Conservation (phyloP, 139 green algal species). For the Tetradesmus obliquus region DNA sequence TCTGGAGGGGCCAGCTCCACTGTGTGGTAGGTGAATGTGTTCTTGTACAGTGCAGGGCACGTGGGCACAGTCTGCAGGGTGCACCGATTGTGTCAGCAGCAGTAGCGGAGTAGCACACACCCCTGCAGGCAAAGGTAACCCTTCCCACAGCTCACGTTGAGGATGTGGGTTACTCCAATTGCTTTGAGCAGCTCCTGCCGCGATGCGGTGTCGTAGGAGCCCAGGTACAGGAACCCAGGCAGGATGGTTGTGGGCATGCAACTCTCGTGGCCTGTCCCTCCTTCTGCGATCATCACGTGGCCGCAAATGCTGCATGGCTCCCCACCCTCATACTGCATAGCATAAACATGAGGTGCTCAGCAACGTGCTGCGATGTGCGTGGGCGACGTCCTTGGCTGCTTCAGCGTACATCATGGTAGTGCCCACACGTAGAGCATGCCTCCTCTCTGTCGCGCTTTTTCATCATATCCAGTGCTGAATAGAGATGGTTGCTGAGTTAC, state of each 20-base stretch:
- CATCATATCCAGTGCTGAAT: slow-evolving; percentile 36
- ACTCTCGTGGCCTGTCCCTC: slow-evolving; percentile 48
- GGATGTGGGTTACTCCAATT: slow-evolving; percentile 86
- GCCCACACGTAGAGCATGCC: slow-evolving; percentile 85
- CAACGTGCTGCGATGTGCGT: background rate
- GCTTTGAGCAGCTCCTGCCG: slow-evolving; percentile 87
- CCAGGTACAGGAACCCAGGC: slow-evolving; percentile 86
- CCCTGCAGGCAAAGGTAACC: background rate
- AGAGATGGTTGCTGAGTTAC: background rate
- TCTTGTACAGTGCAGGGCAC: slow-evolving; percentile 89
- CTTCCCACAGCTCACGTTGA: slow-evolving; percentile 79
- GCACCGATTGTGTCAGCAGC: background rate
- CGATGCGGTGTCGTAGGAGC: slow-evolving; percentile 91
- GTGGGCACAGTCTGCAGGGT: slow-evolving; percentile 84
- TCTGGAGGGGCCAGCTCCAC: slow-evolving; percentile 63
- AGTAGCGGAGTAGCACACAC: background rate
- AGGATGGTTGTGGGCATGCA: slow-evolving; percentile 86
- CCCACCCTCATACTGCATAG: slow-evolving; percentile 79
- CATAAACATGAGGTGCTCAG: background rate
- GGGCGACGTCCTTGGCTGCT: background rate
- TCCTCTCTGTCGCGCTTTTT: slow-evolving; percentile 84
- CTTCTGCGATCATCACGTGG: slow-evolving; percentile 71
- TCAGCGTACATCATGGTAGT: slow-evolving; percentile 89
- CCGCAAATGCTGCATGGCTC: slow-evolving; percentile 87
- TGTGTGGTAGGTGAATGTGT: slow-evolving; percentile 93